A percentile compares a stretch with the other conserved stretches of the same genome.
Evolutionary conservation across 139 green algal species (phyloP).

Genomic region (Eudorina sp.): DNA sequence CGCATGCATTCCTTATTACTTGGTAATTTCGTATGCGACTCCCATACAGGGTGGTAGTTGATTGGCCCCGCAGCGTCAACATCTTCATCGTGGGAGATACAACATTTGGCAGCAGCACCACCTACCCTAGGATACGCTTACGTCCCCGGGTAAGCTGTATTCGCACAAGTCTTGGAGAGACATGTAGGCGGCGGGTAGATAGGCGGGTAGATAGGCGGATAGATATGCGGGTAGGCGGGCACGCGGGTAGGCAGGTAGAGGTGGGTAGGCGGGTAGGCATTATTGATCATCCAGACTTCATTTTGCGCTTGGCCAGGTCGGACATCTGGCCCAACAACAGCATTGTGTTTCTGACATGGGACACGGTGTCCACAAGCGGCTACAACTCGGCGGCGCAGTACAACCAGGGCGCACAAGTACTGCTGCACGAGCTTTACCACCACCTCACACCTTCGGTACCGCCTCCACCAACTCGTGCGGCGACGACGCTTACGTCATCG

Average conservation of each 20-base stretch:
- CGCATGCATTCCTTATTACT: too few relatives aligned
- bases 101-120: too few relatives aligned
- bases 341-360: conserved; percentile 15
- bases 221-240: too few relatives aligned
- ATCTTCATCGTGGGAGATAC: neutral
- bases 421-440: conserved; percentile 21
- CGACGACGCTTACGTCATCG: neutral
- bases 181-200: too few relatives aligned
- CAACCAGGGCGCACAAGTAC: neutral
- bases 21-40: too few relatives aligned
- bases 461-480: neutral
- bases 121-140: neutral
- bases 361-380: neutral
- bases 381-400: neutral
- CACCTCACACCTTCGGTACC: conserved; percentile 9
- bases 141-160: neutral
- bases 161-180: too few relatives aligned
- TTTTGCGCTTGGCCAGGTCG: too few relatives aligned
- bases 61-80: conserved; percentile 6
- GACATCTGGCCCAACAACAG: neutral
- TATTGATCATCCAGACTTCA: too few relatives aligned
- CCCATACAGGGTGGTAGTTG: neutral
- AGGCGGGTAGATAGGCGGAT: too few relatives aligned
- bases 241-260: too few relatives aligned
- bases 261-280: too few relatives aligned